Evolutionary conservation across 129 eudicot species (phyloP).

Genomic region (Centrapalus pauciflorus): DNA sequence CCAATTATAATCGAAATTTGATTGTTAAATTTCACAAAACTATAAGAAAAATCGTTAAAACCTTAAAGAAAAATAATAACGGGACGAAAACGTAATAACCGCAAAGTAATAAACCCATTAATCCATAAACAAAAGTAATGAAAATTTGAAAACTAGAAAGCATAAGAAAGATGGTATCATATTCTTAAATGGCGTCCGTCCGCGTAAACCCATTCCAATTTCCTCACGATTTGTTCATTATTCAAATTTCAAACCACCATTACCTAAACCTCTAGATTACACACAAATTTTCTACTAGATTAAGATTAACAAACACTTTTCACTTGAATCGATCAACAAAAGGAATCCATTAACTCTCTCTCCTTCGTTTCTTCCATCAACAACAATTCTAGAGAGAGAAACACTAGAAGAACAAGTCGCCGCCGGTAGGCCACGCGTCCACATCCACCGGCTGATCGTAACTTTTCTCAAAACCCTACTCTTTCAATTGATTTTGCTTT

Average conservation of each 20-base stretch:
- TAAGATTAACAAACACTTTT: neutral
- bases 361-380: neutral
- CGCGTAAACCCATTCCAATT: neutral
- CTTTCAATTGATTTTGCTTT: neutral
- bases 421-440: neutral
- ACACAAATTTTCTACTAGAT: neutral
- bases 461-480: constrained; percentile 7
- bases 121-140: no score
- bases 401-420: neutral
- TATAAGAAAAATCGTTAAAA: no score
- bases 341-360: neutral
- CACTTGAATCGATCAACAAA: neutral
- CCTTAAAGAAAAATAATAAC: no score
- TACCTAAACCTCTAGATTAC: constrained; percentile 14
- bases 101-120: no score
- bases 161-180: constrained; percentile 7
- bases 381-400: constrained; percentile 8
- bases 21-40: no score
- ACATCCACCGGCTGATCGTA: constrained; percentile 3
- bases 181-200: constrained; percentile 30
- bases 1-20: no score
- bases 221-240: constrained; percentile 13
- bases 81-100: no score
- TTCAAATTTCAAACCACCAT: constrained; percentile 15
- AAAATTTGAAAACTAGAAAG: no score